phyloP scores from a whole-genome alignment of 371 early-diverging fungal genomes.

The Rhizomucor miehei region DNA sequence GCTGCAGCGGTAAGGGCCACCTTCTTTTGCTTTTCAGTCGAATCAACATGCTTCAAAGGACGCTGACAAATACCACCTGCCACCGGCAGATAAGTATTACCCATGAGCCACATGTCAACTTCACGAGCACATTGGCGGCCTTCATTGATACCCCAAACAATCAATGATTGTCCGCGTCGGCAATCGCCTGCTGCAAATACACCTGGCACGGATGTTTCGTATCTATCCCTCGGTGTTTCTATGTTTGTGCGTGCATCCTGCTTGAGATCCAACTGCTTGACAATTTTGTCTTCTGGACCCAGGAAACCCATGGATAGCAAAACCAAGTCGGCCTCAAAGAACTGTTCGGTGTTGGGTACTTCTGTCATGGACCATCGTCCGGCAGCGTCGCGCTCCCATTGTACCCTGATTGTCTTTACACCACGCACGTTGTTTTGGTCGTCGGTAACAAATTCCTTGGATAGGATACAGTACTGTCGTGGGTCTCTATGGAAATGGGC shows the following conservation, averaged over 20 bases:
- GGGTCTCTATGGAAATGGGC: slow-evolving; percentile 88
- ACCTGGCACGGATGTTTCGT: slow-evolving; percentile 43
- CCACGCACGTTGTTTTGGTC: slow-evolving; percentile 74
- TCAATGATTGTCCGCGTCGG: slow-evolving; percentile 89
- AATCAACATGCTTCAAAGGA: neutral
- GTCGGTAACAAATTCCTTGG: slow-evolving; percentile 91
- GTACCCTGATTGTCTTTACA: slow-evolving; percentile 90
- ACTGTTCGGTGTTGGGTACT: slow-evolving; percentile 75
- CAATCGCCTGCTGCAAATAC: slow-evolving; percentile 97
- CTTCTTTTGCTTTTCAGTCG: neutral
- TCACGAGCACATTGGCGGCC: slow-evolving; percentile 93
- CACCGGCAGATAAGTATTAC: slow-evolving; percentile 63
- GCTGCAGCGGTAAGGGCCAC: neutral
- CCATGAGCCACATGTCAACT: slow-evolving; percentile 79
- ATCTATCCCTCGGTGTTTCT: slow-evolving; percentile 52
- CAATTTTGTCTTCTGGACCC: slow-evolving; percentile 85
- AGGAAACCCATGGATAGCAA: slow-evolving; percentile 95
- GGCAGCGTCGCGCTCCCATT: slow-evolving; percentile 78
- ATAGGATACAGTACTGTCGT: slow-evolving; percentile 86
- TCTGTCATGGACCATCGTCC: slow-evolving; percentile 91
- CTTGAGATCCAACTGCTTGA: slow-evolving; percentile 76
- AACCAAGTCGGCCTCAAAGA: slow-evolving; percentile 86
- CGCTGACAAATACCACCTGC: slow-evolving; percentile 68
- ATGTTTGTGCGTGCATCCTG: slow-evolving; percentile 75
- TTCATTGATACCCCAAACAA: slow-evolving; percentile 97